phyloP scores from a whole-genome alignment of 1,284 basidiomycete species.

The Austroboletus rostrupii region DNA sequence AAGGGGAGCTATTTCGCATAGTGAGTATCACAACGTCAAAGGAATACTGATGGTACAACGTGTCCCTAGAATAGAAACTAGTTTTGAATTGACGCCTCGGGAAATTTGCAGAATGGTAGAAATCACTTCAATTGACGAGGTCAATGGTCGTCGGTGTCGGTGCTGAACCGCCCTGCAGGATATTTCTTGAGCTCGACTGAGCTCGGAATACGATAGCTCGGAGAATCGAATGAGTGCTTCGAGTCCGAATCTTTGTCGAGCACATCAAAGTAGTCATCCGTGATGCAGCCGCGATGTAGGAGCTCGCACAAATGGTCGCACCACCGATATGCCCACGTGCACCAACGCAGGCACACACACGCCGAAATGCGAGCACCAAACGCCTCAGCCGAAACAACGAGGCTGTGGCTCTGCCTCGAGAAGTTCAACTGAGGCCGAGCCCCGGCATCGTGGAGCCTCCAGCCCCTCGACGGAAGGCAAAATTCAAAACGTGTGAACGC shows the following conservation, averaged over 20 bases:
- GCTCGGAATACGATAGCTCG: not conserved
- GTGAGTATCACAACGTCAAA: slow-evolving; percentile 6
- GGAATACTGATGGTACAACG: slow-evolving; percentile 3
- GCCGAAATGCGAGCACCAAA: slow-evolving; percentile 25
- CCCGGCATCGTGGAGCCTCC: slow-evolving; percentile 22
- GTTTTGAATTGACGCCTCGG: not conserved
- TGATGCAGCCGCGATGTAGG: slow-evolving; percentile 4
- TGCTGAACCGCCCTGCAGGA: not conserved
- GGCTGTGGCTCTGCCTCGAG: slow-evolving; percentile 24
- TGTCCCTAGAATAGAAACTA: not conserved
- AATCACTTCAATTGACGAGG: not conserved
- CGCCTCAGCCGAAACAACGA: slow-evolving; percentile 25
- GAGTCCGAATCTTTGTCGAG: not conserved
- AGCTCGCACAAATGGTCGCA: slow-evolving; percentile 10
- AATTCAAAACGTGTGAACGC: slow-evolving; percentile 27
- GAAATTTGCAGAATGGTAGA: not conserved
- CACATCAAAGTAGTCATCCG: not conserved
- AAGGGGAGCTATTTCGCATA: slow-evolving; percentile 2
- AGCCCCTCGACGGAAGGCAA: slow-evolving; percentile 17
- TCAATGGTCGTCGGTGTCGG: not conserved
- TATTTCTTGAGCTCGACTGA: slow-evolving; percentile 7
- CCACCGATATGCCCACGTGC: slow-evolving; percentile 20
- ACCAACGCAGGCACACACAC: slow-evolving; percentile 22
- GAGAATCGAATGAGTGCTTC: not conserved
- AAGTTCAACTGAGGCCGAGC: slow-evolving; percentile 24